phyloP scores from a whole-genome alignment of 2,329 filamentous ascomycete genomes.

The Phaeophleospora eucalypticola region DNA sequence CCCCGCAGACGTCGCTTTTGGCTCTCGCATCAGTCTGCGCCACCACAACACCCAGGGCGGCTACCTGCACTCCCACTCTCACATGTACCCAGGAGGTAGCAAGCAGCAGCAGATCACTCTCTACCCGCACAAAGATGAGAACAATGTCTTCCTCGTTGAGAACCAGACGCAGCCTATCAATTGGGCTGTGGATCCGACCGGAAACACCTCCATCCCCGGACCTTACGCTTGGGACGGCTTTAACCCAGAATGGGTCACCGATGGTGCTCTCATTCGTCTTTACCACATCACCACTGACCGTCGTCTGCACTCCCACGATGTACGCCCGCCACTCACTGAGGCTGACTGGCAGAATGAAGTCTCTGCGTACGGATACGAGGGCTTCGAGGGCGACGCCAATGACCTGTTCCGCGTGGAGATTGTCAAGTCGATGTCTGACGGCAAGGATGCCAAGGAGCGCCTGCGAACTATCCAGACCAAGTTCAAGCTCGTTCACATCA shows the following conservation, averaged over 20 bases:
- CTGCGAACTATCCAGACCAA: constrained; percentile 93
- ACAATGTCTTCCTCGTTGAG: constrained; percentile 91
- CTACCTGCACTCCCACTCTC: constrained; percentile 91
- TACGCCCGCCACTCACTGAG: constrained; percentile 80
- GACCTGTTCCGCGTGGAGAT: constrained; percentile 95
- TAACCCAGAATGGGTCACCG: constrained; percentile 65
- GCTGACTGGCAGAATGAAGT: constrained; percentile 55
- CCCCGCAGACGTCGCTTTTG: constrained; percentile 84
- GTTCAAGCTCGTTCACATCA: constrained; percentile 89
- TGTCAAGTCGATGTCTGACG: constrained; percentile 80
- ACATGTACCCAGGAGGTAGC: constrained; percentile 97
- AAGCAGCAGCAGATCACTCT: constrained; percentile 98
- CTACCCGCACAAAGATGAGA: constrained; percentile 98
- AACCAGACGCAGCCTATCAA: constrained; percentile 89
- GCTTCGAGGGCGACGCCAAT: constrained; percentile 94
- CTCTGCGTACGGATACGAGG: constrained; percentile 94
- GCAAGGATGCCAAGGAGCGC: constrained; percentile 72
- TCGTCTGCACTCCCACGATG: constrained; percentile 92
- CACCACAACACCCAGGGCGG: constrained; percentile 97
- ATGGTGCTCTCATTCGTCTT: constrained; percentile 76
- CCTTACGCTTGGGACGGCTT: constrained; percentile 78
- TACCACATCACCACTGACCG: constrained; percentile 82
- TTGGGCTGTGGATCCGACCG: constrained; percentile 33
- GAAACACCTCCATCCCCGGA: constrained; percentile 71
- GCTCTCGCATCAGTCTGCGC: constrained; percentile 78